phyloP scores from a whole-genome alignment of 164 flowering plant genomes.

The Magnolia kwangsiensis region DNA sequence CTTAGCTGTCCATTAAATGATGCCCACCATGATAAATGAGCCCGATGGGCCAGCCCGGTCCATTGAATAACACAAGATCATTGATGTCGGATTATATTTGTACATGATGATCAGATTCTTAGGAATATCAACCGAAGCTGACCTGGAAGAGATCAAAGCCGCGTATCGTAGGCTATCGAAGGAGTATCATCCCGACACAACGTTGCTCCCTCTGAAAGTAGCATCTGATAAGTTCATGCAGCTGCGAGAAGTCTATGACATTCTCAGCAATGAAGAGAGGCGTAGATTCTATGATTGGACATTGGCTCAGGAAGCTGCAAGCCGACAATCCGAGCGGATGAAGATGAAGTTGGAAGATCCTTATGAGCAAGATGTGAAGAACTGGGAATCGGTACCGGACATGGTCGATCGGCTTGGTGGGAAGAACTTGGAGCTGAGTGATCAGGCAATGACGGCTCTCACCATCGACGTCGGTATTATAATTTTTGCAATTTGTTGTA shows the following conservation, averaged over 20 bases:
- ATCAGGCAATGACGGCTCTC: slow-evolving; percentile 74
- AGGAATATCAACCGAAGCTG: slow-evolving; percentile 67
- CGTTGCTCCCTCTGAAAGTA: slow-evolving; percentile 63
- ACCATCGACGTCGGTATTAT: slow-evolving; percentile 54
- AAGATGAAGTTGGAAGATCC: slow-evolving; percentile 75
- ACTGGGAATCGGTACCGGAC: slow-evolving; percentile 54
- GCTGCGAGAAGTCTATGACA: slow-evolving; percentile 60
- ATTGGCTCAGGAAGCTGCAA: slow-evolving; percentile 77
- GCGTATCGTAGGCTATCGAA: slow-evolving; percentile 79
- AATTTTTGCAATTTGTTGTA: slow-evolving; percentile 47
- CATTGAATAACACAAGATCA: too few species aligned
- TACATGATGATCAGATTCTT: slow-evolving; percentile 48
- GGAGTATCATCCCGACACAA: slow-evolving; percentile 94
- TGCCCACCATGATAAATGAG: too few species aligned
- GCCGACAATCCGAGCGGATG: slow-evolving; percentile 69
- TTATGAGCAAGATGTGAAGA: slow-evolving; percentile 44
- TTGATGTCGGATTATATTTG: neutral
- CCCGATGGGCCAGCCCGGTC: too few species aligned
- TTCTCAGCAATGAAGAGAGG: slow-evolving; percentile 62
- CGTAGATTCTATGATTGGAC: slow-evolving; percentile 84
- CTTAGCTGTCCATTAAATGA: too few species aligned
- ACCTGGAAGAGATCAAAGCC: slow-evolving; percentile 79
- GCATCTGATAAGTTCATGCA: slow-evolving; percentile 86
- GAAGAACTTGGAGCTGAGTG: slow-evolving; percentile 67
- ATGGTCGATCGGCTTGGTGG: slow-evolving; percentile 85